Conservation (phyloP, 352 stramenopile genomes). For the Phytophthora nicotianae region DNA sequence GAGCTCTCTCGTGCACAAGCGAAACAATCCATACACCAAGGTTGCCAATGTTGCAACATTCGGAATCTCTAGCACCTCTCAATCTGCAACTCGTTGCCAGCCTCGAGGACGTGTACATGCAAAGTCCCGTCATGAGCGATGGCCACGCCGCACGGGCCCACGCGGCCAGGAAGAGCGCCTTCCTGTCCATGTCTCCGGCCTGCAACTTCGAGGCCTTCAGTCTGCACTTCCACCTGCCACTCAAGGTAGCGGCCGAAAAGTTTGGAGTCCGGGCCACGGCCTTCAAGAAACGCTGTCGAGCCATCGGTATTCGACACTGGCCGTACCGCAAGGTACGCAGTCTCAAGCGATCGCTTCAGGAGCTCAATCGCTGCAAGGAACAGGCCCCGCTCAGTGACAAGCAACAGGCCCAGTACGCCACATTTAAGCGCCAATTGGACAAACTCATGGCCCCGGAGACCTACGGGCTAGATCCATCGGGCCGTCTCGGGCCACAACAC, state of each 20-base stretch:
- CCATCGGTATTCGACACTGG: constrained; percentile 77
- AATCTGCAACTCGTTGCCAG: constrained; percentile 40
- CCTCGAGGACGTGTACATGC: constrained; percentile 46
- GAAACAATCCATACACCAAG: background rate
- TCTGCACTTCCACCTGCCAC: constrained; percentile 67
- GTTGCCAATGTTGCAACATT: constrained; percentile 28
- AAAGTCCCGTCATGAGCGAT: constrained; percentile 23
- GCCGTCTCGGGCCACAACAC: constrained; percentile 36
- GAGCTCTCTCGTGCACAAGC: constrained; percentile 24
- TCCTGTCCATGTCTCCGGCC: constrained; percentile 55
- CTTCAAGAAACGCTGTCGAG: constrained; percentile 78
- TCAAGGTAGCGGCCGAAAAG: constrained; percentile 75
- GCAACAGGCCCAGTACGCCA: constrained; percentile 60
- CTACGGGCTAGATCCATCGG: constrained; percentile 71
- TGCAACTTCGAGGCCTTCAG: constrained; percentile 81
- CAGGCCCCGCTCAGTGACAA: constrained; percentile 66
- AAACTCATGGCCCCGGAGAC: constrained; percentile 70
- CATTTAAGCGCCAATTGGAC: constrained; percentile 70
- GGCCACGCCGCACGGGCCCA: constrained; percentile 34
- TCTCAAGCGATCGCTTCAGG: constrained; percentile 68
- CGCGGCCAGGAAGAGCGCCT: constrained; percentile 48
- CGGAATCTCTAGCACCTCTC: constrained; percentile 26
- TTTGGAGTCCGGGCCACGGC: constrained; percentile 74
- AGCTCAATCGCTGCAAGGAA: constrained; percentile 64
- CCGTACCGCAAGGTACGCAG: constrained; percentile 76